phyloP scores from a whole-genome alignment of 2,329 filamentous ascomycete genomes.

The Pseudocercospora crystallina region DNA sequence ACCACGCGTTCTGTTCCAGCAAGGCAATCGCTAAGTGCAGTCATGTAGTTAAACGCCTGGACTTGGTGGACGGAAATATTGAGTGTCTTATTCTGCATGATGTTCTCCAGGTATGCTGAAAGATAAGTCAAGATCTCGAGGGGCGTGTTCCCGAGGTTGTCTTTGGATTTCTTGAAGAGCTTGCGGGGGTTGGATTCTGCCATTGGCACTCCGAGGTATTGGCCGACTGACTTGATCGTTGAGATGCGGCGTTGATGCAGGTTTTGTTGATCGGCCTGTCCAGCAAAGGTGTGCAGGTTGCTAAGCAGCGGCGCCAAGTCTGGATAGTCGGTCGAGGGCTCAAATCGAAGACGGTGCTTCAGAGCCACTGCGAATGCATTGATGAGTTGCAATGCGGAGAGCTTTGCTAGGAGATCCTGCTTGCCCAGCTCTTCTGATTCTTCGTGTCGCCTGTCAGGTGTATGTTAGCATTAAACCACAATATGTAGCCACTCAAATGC shows the following conservation, averaged over 20 bases:
- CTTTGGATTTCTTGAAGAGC: slow-evolving; percentile 68
- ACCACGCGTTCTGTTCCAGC: slow-evolving; percentile 74
- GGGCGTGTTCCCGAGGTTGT: slow-evolving; percentile 78
- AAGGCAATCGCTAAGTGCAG: slow-evolving; percentile 68
- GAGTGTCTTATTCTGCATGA: slow-evolving; percentile 58
- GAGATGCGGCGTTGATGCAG: slow-evolving; percentile 38
- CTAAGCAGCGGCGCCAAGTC: slow-evolving; percentile 69
- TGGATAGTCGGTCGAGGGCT: slow-evolving; percentile 74
- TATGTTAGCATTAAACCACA: background rate
- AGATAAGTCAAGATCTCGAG: slow-evolving; percentile 77
- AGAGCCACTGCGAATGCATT: slow-evolving; percentile 74
- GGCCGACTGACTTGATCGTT: slow-evolving; percentile 47
- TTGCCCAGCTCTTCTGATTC: slow-evolving; percentile 52
- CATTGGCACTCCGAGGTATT: slow-evolving; percentile 74
- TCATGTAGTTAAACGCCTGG: slow-evolving; percentile 57
- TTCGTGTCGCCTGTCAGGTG: slow-evolving; percentile 45
- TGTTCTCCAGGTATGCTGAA: slow-evolving; percentile 63
- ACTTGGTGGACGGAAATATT: slow-evolving; percentile 60
- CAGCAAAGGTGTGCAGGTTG: slow-evolving; percentile 75
- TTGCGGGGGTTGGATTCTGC: slow-evolving; percentile 77
- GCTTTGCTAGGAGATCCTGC: slow-evolving; percentile 67
- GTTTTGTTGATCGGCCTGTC: slow-evolving; percentile 51
- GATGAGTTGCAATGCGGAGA: slow-evolving; percentile 74
- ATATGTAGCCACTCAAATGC: background rate
- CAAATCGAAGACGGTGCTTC: slow-evolving; percentile 81